Base-by-base conservation (phyloP, 2,329 filamentous ascomycete species). In the Aspergillus uvarum region DNA sequence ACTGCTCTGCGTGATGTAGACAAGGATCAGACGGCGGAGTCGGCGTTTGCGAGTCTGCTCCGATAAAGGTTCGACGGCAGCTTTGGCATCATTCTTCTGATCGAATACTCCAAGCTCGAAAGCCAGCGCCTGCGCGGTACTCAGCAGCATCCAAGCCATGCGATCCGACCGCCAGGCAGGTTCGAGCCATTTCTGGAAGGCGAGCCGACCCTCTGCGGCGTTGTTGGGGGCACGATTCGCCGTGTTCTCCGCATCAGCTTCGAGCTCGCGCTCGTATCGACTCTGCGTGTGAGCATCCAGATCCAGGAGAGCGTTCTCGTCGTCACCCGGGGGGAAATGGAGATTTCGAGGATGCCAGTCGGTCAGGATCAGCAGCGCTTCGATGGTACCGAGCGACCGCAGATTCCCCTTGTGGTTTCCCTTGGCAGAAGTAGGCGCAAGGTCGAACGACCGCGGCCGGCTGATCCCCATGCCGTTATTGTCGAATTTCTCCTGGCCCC, bases 71-170 rank as follows among this genome's bases (percentile, higher is more conserved):
- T 79, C 78, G 80, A 60, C 84, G 80, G 54, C 85, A 80, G 60
- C 83, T 83, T 58, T 88, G 76, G 67, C 87, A 72, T 93, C 90
- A 59, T 90, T 91, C 65, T 93, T 91, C 60, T 93, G 87, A 67
- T 98, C 95, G 68, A 98, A 99, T 2, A 99, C 92, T 11, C 95
- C 95, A 32, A 99, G 86, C 75, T 99, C 95, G 67, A 96, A 96
- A 0, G 91, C 92, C 42, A 98, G 81, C 1, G 92, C 90, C 80
- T 94, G 90, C 14, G 92, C 92, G 42, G 92, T 96, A 70, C 92
- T 96, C 31, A 98, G 83, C 14, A 98, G 81, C 92, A 97, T 97
- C 94, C 94, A 97, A 72, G 91, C 96, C 91, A 97, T 96, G 57
- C 92, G 89, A 70, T 97, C 94, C 65, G 89, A 92, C 68, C 94